Conservation (phyloP, 805 yeast species). For the Saccharomycopsis malanga region DNA sequence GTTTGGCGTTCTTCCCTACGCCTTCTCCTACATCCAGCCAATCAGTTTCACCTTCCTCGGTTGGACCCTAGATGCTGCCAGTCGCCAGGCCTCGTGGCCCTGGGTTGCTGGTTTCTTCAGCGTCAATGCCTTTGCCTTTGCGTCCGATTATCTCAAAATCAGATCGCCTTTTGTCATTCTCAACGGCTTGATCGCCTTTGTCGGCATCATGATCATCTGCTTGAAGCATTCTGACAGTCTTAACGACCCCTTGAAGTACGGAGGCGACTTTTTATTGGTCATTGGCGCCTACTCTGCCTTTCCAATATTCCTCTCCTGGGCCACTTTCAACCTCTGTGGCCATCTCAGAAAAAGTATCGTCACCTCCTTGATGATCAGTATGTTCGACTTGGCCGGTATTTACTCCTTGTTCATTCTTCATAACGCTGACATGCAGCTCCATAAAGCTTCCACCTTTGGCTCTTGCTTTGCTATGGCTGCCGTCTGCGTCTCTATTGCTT, state of each 20-base stretch:
- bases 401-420: constrained; percentile 37
- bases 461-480: too few relatives aligned
- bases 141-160: constrained; percentile 2
- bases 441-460: too few relatives aligned
- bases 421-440: not conserved
- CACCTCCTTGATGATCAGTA: constrained; percentile 54
- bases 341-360: constrained; percentile 53
- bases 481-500: too few relatives aligned
- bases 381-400: constrained; percentile 55
- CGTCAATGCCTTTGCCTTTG: constrained; percentile 1
- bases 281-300: constrained; percentile 53
- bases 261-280: constrained; percentile 52
- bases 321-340: constrained; percentile 53
- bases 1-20: too few relatives aligned
- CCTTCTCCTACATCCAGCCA: not conserved
- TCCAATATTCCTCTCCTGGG: constrained; percentile 65
- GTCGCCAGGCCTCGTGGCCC: constrained; percentile 8
- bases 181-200: not conserved
- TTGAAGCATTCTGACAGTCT: not conserved
- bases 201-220: not conserved
- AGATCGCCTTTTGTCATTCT: constrained; percentile 6
- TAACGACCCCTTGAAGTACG: constrained; percentile 41
- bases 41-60: not conserved
- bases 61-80: not conserved
- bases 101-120: constrained; percentile 10